Base-by-base conservation (phyloP, 2,329 filamentous ascomycete species). In the Alternaria longipes region DNA sequence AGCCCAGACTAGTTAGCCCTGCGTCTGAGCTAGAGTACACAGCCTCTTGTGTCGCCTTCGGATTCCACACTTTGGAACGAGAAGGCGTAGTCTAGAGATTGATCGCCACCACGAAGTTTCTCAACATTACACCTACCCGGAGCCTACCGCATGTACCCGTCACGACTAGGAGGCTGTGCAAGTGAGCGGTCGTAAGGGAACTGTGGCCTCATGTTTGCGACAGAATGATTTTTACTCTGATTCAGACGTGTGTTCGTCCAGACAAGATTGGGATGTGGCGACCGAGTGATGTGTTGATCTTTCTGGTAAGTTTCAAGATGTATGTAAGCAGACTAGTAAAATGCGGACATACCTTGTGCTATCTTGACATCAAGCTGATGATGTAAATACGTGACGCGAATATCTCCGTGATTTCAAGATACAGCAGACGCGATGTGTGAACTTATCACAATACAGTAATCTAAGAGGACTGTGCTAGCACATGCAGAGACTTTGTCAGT, bases 41-140 rank as follows among this genome's bases (percentile, higher is more conserved):
- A 59, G 59, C 66, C 66, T 50, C 56, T 54, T 36, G 40, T 26
- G 32, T 64, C 54, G 59, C 60, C 60, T 46, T 47, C 28, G 22
- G 11, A 49, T 24, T 14, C 9, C 14, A 22, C 18, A 14, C 14
- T 24, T 20, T 32, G 20, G 30, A 36, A 36, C 30, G 8, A 24
- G 18, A 24, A 22, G 30, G 18, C 46, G 30, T n/a, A 34, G 18
- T 24, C 12, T 4, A 5, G 8, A 24, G 20, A 9, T n/a, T 34
- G 8, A 11, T 49, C 46, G 46, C 46, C 46, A 36, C 46, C 30
- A 28, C 30, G 14, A 16, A 20, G 2, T 22, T 16, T 49, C 18
- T 5, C 46, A 36, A 34, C 20, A 49, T 36, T 36, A 36, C 46
- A 49, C 28, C 18, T 32, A 14, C 18, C 34, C 12, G 32, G 32